Conservation (phyloP, 305 asterid species). For the Lippia alba region DNA sequence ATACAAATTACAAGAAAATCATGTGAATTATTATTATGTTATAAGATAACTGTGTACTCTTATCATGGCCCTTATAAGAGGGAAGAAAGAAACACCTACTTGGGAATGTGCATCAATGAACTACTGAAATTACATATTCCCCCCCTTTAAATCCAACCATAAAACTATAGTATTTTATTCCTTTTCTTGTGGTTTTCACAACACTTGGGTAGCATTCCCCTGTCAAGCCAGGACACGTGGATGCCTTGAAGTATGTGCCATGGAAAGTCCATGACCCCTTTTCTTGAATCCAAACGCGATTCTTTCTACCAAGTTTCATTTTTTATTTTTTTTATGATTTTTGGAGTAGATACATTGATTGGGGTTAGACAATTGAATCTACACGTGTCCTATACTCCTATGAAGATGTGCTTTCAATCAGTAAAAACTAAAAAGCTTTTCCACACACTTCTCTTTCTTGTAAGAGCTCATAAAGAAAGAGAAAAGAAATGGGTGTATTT, state of each 20-base stretch:
- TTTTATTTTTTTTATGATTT: slow-evolving; percentile 15
- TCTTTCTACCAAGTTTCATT: not conserved
- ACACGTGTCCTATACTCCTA: slow-evolving; percentile 84
- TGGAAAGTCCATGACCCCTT: slow-evolving; percentile 50
- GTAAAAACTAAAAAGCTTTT: slow-evolving; percentile 46
- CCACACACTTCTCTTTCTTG: slow-evolving; percentile 34
- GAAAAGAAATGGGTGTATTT: slow-evolving; percentile 14
- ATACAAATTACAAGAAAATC: not conserved
- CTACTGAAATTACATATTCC: not conserved
- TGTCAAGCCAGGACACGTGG: slow-evolving; percentile 64
- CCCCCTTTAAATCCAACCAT: slow-evolving; percentile 6
- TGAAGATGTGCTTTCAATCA: slow-evolving; percentile 36
- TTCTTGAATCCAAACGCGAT: slow-evolving; percentile 6
- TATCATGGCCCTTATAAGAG: slow-evolving; percentile 2
- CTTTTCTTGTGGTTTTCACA: not conserved
- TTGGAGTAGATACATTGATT: slow-evolving; percentile 48
- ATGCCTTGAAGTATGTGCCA: slow-evolving; percentile 45
- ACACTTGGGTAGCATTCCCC: slow-evolving; percentile 34
- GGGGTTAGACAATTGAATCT: slow-evolving; percentile 67
- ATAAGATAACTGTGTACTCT: not conserved
- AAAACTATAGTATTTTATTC: slow-evolving; percentile 3
- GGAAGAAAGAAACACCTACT: not conserved
- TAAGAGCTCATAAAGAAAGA: slow-evolving; percentile 25
- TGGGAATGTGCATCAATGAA: slow-evolving; percentile 10
- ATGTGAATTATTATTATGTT: not conserved